These are phyloP conservation scores for Pezicula carpinea DNA, from an alignment of 2,329 filamentous ascomycete genomes.

Conservation along the genomic window DNA sequence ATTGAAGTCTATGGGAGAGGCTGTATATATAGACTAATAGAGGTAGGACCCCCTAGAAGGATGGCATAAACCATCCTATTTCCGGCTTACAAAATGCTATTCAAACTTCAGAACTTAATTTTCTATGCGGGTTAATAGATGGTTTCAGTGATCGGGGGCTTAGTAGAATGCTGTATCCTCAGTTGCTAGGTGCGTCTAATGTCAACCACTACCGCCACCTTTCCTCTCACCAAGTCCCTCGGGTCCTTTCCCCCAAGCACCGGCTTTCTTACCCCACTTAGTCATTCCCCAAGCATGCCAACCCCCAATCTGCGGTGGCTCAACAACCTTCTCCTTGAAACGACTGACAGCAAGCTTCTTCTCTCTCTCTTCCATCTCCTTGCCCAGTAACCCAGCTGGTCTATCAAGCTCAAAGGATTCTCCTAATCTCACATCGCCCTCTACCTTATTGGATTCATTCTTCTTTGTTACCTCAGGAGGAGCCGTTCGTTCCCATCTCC, in stretches of 20 bases:
- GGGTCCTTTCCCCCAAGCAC: constrained; percentile 44
- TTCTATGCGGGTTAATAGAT: too few species aligned
- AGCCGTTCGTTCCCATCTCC: constrained; percentile 58
- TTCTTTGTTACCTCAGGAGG: not conserved
- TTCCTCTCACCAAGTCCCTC: constrained; percentile 30
- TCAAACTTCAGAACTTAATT: too few species aligned
- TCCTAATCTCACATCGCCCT: constrained; percentile 36
- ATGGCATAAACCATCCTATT: too few species aligned
- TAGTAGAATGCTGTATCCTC: too few species aligned
- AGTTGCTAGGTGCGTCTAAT: too few species aligned
- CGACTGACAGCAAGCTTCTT: constrained; percentile 14
- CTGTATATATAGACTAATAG: too few species aligned
- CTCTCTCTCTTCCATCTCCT: constrained; percentile 18
- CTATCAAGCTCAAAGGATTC: constrained; percentile 37
- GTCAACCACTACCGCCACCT: constrained; percentile 10
- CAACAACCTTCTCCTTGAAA: constrained; percentile 35
- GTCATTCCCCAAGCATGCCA: constrained; percentile 50
- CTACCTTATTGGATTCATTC: constrained; percentile 1
- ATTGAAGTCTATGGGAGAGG: too few species aligned
- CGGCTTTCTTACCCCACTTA: constrained; percentile 47
- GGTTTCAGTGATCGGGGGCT: too few species aligned
- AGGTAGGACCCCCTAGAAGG: too few species aligned
- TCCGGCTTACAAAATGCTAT: too few species aligned
- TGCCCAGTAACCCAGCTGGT: constrained; percentile 34
- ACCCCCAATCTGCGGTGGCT: constrained; percentile 46